Base-by-base conservation (phyloP, 768 basidiomycete species). In the Candolleomyces eurysporus region DNA sequence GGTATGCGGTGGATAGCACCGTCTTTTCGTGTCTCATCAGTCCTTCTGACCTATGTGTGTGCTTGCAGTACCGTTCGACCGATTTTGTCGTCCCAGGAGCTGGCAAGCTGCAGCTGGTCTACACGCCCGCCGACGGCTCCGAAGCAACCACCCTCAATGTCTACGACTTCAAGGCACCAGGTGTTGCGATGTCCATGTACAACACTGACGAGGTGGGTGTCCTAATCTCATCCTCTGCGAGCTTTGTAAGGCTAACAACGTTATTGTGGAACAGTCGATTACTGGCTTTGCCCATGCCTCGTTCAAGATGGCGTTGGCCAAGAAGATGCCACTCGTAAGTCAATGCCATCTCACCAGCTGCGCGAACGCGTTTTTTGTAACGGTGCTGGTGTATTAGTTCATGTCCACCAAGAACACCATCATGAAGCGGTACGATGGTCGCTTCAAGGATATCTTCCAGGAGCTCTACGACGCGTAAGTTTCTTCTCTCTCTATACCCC, bases 391-490 rank as follows among this genome's bases (percentile, higher is more conserved):
- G 45, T 26, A 21, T 57, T 36, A 92, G 87, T 98, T 96, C 83
- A 86, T 98, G 91, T 95, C 93, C 11, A 98, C 96, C 46, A 98
- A 99, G 81, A 98, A 96, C 78, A 96, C 94, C 22, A 96, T 96
- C 76, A 71, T 96, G 71, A 96, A 99, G 80, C 95, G 90, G 72
- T 99, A 99, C 74, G 97, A 98, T 70, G 97, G 97, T 48, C 86
- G 96, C 32, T 99, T 98, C 86, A 99, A 99, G 82, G 97, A 99
- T 69, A 95, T 96, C 72, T 97, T 99, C 88, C 88, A 98, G 74
- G 94, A 97, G 69, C 89, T 98, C 68, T 99, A 94, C 73, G 92
- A 96, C 7, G 68, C 79, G 81, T 85, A 60, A 57, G 82, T 77
- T 40, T 11, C 36, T 45, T 63, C 46, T 26, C 14, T 57, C 48